phyloP scores from a whole-genome alignment of 768 basidiomycete genomes.

The Boletus rufocinnamomeus region DNA sequence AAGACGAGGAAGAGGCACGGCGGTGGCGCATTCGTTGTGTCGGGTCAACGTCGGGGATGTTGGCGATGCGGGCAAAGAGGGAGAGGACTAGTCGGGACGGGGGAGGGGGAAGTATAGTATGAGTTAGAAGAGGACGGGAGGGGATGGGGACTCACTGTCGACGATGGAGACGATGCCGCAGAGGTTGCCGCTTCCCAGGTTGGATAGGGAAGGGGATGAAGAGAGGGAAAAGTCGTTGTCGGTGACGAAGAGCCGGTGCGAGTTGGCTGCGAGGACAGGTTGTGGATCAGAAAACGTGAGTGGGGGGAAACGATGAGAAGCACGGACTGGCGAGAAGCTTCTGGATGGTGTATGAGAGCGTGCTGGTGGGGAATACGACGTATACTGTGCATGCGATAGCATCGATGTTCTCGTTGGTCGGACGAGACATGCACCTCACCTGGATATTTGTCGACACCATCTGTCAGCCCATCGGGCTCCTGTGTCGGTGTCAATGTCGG shows the following conservation, averaged over 20 bases:
- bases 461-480: conserved; percentile 74
- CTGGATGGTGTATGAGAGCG: conserved; percentile 70
- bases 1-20: conserved; percentile 73
- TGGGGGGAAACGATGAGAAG: not conserved
- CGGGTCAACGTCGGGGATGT: conserved; percentile 75
- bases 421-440: conserved; percentile 40
- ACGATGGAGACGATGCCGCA: conserved; percentile 82
- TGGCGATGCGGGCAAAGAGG: conserved; percentile 73
- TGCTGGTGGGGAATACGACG: conserved; percentile 65
- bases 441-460: conserved; percentile 79
- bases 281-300: conserved; percentile 7
- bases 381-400: conserved; percentile 51
- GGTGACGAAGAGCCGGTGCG: conserved; percentile 79
- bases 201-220: conserved; percentile 49
- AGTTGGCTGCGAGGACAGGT: conserved; percentile 54
- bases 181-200: conserved; percentile 43
- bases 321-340: conserved; percentile 80
- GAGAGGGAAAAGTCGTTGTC: conserved; percentile 52
- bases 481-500: conserved; percentile 27
- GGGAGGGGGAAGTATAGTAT: not conserved
- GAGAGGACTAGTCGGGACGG: conserved; percentile 58
- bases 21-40: conserved; percentile 78
- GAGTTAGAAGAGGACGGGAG: not conserved
- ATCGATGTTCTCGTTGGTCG: not conserved
- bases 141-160: conserved; percentile 57